These are phyloP conservation scores for Septoria linicola DNA, from an alignment of 2,329 filamentous ascomycete genomes.

Conservation along the genomic window DNA sequence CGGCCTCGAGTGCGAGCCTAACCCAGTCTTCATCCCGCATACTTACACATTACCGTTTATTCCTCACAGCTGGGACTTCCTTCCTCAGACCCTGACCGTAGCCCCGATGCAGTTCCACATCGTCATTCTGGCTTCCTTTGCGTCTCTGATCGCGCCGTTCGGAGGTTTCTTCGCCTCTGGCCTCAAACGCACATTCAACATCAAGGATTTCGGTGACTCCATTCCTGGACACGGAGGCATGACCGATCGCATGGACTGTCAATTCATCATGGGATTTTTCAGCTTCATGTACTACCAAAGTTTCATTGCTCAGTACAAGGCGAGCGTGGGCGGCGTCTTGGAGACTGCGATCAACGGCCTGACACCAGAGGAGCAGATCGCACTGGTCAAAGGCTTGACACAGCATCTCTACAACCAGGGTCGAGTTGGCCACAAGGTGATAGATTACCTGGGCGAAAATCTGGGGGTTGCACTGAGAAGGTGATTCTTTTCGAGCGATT, in stretches of 20 bases:
- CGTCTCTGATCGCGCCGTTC: slow-evolving; percentile 93
- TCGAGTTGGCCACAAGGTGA: slow-evolving; percentile 54
- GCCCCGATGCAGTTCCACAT: slow-evolving; percentile 93
- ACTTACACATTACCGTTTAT: slow-evolving; percentile 65
- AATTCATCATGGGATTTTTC: slow-evolving; percentile 99
- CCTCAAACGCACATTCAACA: slow-evolving; percentile 97
- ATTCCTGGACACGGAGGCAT: slow-evolving; percentile 98
- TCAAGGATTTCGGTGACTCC: slow-evolving; percentile 98
- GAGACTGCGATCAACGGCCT: slow-evolving; percentile 91
- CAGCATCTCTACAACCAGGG: slow-evolving; percentile 67
- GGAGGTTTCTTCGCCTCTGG: slow-evolving; percentile 98
- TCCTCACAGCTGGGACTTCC: slow-evolving; percentile 64
- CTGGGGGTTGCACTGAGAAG: slow-evolving; percentile 23
- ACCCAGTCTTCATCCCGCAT: slow-evolving; percentile 83
- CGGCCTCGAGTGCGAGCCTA: slow-evolving; percentile 83
- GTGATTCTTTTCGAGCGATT: slow-evolving; percentile 9
- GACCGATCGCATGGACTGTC: slow-evolving; percentile 98
- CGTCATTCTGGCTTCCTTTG: slow-evolving; percentile 85
- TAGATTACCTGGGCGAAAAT: slow-evolving; percentile 38
- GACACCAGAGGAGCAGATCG: slow-evolving; percentile 81
- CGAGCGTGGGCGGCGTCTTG: slow-evolving; percentile 80
- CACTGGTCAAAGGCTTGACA: slow-evolving; percentile 63
- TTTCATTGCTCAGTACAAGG: slow-evolving; percentile 88
- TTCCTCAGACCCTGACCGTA: slow-evolving; percentile 70
- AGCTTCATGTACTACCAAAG: slow-evolving; percentile 96